These are phyloP conservation scores for Chaetomium strumarium DNA, from an alignment of 2,329 filamentous ascomycete genomes.

Conservation along the genomic window DNA sequence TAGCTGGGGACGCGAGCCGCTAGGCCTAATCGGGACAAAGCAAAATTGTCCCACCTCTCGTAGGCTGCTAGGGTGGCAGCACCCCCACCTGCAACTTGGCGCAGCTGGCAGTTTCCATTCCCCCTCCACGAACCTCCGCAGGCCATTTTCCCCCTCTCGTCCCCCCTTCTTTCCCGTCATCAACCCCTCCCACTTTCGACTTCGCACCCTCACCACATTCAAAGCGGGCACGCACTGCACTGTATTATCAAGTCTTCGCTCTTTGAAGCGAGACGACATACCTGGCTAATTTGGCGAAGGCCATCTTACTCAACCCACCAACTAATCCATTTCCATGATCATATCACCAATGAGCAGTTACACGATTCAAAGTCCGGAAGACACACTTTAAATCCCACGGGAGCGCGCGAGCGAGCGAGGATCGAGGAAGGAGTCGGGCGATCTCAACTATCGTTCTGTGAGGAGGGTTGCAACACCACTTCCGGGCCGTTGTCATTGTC, in stretches of 20 bases:
- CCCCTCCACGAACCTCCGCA: slow-evolving; percentile 21
- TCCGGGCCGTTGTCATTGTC: slow-evolving; percentile 31
- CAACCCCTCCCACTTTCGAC: slow-evolving; percentile 27
- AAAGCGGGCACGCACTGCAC: slow-evolving; percentile 20
- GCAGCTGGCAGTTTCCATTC: slow-evolving; percentile 10
- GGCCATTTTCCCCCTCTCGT: slow-evolving; percentile 25
- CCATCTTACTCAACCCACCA: slow-evolving; percentile 34
- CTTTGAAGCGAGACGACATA: slow-evolving; percentile 26
- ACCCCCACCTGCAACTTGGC: slow-evolving; percentile 22
- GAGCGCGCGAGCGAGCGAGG: slow-evolving; percentile 58
- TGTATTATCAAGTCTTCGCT: slow-evolving; percentile 24
- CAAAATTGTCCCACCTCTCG: slow-evolving; percentile 22
- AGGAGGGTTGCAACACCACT: slow-evolving; percentile 29
- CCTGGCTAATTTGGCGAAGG: slow-evolving; percentile 27
- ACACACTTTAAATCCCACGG: slow-evolving; percentile 68
- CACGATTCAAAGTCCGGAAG: slow-evolving; percentile 46
- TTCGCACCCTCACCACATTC: slow-evolving; percentile 26
- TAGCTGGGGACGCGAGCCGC: slow-evolving; percentile 16
- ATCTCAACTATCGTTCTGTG: slow-evolving; percentile 56
- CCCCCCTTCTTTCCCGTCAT: slow-evolving; percentile 22
- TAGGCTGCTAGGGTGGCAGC: slow-evolving; percentile 11
- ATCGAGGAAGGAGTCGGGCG: slow-evolving; percentile 35
- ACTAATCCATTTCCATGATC: slow-evolving; percentile 47
- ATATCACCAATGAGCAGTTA: slow-evolving; percentile 49
- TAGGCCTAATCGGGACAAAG: slow-evolving; percentile 20